Base-by-base conservation (phyloP, 1,139 yeast genomes). In the Magnusiomyces sp. region DNA sequence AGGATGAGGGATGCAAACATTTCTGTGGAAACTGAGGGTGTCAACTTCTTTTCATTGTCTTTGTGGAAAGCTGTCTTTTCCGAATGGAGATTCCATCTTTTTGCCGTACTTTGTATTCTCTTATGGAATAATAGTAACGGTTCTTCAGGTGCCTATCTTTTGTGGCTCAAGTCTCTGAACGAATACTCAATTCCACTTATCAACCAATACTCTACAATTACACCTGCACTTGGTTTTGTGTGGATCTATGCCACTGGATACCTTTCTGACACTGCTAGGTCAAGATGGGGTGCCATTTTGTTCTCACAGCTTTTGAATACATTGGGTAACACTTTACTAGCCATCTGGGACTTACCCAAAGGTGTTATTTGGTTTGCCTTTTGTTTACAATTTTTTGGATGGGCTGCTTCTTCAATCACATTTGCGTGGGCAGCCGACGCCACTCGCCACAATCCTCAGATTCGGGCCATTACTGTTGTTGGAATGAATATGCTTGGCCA, bases 71-170 rank as follows among this genome's bases (percentile, higher is more conserved):
- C 64, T 16, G 70, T 76, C 34, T 65, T 77, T 44, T 60, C 72
- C 1, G 65, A 73, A 34, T 77, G 81, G 81, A 76, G 75, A 56
- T 64, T 76, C 45, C 76, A 74, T 50, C 70, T 75, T 7, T 57
- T 62, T 13, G 37, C 56, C 62, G 40, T 61, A 80, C 80, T 73
- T 77, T 57, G 68, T 77, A 36, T 75, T 80, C 63, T 79, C 82
- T 59, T 81, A 86, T 86, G n/a, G 81, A 79, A 79, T 62, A 77
- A 77, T 63, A 71, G 68, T 52, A 76, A 72, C 57, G 73, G 74
- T 16, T 59, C 73, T 2, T 68, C 76, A 5, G 82, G 87, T 43
- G 68, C 72, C 19, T 81, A 78, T 61, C 67, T 76, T 17, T 65
- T 77, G 47, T 77, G 81, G 81, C 65, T 77, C 49, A 71, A 75